Evolutionary conservation across 495 filamentous ascomycete genomes (phyloP), one percentile per base, ranked within the genome.

Genomic region (Lophium mytilinum): DNA sequence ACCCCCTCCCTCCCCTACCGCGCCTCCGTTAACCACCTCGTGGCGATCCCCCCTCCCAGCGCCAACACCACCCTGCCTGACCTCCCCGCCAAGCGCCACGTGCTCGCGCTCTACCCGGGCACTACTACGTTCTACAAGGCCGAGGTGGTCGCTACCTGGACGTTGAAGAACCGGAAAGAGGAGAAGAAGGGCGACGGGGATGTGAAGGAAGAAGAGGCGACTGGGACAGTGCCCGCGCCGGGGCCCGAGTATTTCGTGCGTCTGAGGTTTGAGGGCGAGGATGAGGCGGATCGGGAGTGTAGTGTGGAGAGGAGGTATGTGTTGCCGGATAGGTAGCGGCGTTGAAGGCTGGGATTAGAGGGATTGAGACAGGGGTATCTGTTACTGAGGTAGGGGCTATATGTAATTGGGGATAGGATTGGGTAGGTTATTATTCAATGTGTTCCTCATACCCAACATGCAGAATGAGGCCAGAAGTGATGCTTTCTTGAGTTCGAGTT

Each of bases 81-180:
- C 10, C 42, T 74, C 34, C 36, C 54, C 21, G 60, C 58, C 10
- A 59, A 64, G 37, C 58, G 56, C 56, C 48, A 68, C 37, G 72
- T 74, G 5, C 56, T 74, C 12, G 72, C 72, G 37, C 63, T 72
- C 58, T 91, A 92, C 63, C 76, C 91, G 52, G 90, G 90, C 55
- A 99, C 94, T 9, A 96, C 93, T 1, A 96, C 92, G 0, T 99
- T 99, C 66, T 99, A 99, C 70, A 85, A 89, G 65, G 93, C 94
- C 10, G 91, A 96, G 61, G 92, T 98, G 9, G 58, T 60, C 1
- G 61, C 55, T 41, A 48, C 48, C 15, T 60, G 53, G 62, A 50
- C 15, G 37, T 39, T 18, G 34, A 46, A 50, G 39, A 24, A 43
- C 21, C 33, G 52, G 48, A 36, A 35, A 12, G 52, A 49, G 9